Base-by-base conservation (phyloP, 192 early-diverging fungal species). In the Coemansia sp. region DNA sequence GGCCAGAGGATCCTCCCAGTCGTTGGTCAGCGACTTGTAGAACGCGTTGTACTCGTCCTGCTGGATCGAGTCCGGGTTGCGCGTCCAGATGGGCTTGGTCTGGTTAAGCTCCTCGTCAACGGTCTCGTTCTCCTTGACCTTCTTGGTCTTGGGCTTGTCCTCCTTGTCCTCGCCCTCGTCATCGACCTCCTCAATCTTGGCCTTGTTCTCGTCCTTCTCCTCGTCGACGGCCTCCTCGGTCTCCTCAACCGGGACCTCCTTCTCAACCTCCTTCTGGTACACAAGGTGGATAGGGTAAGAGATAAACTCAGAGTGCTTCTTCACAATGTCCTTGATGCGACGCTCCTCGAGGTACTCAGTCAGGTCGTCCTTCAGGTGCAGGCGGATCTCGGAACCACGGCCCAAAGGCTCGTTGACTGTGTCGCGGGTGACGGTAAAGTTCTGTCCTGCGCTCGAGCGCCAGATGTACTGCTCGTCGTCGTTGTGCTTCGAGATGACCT, bases 301-400 rank as follows among this genome's bases (percentile, higher is more conserved):
- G 74, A 99, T 99, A 85, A 98, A 99, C 80, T 98, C 96, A 68
- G 97, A 99, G 92, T 99, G 94, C 90, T 97, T 98, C 91, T 98
- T 97, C 84, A 99, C 91, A 62, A 98, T 91, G 75, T 98, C 96
- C 88, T 97, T 96, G 85, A 99, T 96, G 75, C 89, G 90, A 85
- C 92, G 93, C 89, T 97, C 95, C 86, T 98, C 95, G 69, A 98
- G 90, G 86, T 96, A 98, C 84, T 98, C 96, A 61, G 88, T 65
- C 82, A 93, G 93, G 83, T 98, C 96, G 84, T 99, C 97, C 91
- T 99, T 99, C 83, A 99, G 86, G 90, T 87, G 88, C 66, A 99
- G 90, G 69, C 90, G 90, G 83, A 99, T 92, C 83, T 93, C 88
- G 68, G 91, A 89, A 86, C 97, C 97, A 66, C 96, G 95, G 65